Evolutionary conservation across 495 filamentous ascomycete genomes (phyloP).

Genomic region (Podospora australis): DNA sequence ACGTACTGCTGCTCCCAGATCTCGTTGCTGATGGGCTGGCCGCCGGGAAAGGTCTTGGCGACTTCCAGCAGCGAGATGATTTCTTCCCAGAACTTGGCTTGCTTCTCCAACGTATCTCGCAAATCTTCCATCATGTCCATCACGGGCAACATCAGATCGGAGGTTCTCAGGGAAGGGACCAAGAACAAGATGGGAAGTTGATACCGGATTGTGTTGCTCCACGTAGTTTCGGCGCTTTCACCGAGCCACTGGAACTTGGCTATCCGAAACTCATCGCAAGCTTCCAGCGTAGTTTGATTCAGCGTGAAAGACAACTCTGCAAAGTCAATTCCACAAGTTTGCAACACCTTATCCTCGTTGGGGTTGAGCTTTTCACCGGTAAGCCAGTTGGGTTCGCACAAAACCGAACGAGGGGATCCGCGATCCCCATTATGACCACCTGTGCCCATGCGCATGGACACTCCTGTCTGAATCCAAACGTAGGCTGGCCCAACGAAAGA

Average conservation of each 20-base stretch:
- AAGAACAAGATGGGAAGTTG: neutral
- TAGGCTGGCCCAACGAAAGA: constrained; percentile 11
- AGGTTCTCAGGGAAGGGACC: neutral
- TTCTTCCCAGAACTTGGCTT: neutral
- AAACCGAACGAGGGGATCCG: no score
- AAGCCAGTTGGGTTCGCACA: neutral
- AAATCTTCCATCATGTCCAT: constrained; percentile 1
- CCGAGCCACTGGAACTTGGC: constrained; percentile 3
- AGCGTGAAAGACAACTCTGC: neutral
- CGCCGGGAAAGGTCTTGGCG: neutral
- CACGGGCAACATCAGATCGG: constrained; percentile 3
- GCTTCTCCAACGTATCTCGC: neutral
- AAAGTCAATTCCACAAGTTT: neutral
- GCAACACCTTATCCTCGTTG: neutral
- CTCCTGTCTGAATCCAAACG: constrained; percentile 4
- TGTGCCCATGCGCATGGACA: neutral
- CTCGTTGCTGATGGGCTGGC: neutral
- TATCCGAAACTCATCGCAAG: neutral
- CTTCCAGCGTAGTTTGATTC: neutral
- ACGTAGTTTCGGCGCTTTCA: neutral
- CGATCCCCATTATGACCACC: no score
- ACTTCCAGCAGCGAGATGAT: neutral
- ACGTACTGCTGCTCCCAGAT: neutral
- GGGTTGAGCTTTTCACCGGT: neutral
- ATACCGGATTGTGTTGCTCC: neutral